Percentiles rank a stretch among this genome's conserved stretches.
Conservation (phyloP, 306 rosid species). For the Trifolium fragiferum region DNA sequence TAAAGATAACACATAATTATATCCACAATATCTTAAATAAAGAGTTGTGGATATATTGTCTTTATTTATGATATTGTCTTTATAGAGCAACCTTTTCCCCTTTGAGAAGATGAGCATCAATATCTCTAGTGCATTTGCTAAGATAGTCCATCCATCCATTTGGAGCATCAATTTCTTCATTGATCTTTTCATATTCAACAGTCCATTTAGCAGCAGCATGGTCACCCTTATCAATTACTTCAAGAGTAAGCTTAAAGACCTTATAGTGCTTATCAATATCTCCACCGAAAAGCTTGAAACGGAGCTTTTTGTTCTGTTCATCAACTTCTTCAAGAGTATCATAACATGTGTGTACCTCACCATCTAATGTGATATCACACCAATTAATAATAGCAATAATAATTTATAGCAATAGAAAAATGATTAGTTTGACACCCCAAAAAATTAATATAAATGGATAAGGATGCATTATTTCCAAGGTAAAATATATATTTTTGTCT, state of each 20-base stretch:
- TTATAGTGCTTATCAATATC: background rate
- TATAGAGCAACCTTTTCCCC: slow-evolving; percentile 1
- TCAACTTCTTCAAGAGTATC: slow-evolving; percentile 28
- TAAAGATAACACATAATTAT: background rate
- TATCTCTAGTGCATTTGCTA: slow-evolving; percentile 12
- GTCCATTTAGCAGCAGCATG: slow-evolving; percentile 29
- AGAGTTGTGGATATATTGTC: too few relatives aligned
- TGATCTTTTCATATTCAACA: slow-evolving; percentile 37
- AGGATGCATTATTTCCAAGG: too few relatives aligned
- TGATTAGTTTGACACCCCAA: too few relatives aligned
- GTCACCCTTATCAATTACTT: slow-evolving; percentile 1
- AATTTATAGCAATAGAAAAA: too few relatives aligned
- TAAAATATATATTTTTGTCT: too few relatives aligned
- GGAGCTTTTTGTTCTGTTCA: slow-evolving; percentile 1
- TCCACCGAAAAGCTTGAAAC: background rate
- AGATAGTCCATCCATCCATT: slow-evolving; percentile 17
- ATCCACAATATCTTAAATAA: too few relatives aligned
- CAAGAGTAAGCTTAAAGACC: background rate
- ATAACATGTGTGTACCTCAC: background rate
- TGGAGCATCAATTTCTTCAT: slow-evolving; percentile 40
- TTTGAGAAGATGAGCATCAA: slow-evolving; percentile 40
- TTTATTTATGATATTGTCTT: background rate
- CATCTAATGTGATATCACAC: too few relatives aligned
- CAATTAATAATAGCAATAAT: too few relatives aligned
- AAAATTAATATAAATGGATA: too few relatives aligned